Conservation (phyloP, 495 filamentous ascomycete genomes). For the Daldinia grandis region DNA sequence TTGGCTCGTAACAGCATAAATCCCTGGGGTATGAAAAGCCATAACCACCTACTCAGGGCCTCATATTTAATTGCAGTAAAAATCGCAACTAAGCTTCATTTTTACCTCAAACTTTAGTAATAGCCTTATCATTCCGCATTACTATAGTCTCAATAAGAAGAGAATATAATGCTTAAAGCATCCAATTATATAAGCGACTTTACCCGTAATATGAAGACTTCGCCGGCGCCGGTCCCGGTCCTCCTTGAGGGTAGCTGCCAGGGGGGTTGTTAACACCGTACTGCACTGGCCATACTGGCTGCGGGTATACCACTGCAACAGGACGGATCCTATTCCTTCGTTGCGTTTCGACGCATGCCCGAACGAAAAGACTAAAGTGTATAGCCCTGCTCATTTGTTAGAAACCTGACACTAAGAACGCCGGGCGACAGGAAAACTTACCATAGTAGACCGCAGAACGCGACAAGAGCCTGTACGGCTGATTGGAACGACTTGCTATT, state of each 20-base stretch:
- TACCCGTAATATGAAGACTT: conserved; percentile 23
- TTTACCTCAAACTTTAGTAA: neutral
- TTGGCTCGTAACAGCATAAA: neutral
- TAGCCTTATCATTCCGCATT: neutral
- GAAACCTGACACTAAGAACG: neutral
- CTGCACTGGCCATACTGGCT: conserved; percentile 8
- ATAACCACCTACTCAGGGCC: neutral
- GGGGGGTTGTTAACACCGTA: conserved; percentile 15
- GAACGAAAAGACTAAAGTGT: conserved; percentile 53
- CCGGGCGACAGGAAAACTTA: neutral
- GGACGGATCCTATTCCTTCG: conserved; percentile 31
- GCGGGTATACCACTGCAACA: conserved; percentile 23
- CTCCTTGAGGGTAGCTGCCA: conserved; percentile 1
- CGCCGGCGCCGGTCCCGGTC: conserved; percentile 2
- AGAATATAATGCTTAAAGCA: neutral
- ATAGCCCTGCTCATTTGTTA: conserved; percentile 41
- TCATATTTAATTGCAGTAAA: neutral
- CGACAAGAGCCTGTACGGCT: conserved; percentile 25
- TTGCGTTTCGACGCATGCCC: conserved; percentile 52
- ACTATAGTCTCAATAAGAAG: neutral
- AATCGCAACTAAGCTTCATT: neutral
- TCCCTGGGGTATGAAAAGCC: neutral
- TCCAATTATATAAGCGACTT: neutral
- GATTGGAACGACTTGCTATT: conserved; percentile 20
- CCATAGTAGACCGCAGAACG: conserved; percentile 33